A percentile compares a stretch with the other conserved stretches of the same genome.
Evolutionary conservation across 495 filamentous ascomycete species (phyloP).

Genomic region (Friedmanniomyces endolithicus): DNA sequence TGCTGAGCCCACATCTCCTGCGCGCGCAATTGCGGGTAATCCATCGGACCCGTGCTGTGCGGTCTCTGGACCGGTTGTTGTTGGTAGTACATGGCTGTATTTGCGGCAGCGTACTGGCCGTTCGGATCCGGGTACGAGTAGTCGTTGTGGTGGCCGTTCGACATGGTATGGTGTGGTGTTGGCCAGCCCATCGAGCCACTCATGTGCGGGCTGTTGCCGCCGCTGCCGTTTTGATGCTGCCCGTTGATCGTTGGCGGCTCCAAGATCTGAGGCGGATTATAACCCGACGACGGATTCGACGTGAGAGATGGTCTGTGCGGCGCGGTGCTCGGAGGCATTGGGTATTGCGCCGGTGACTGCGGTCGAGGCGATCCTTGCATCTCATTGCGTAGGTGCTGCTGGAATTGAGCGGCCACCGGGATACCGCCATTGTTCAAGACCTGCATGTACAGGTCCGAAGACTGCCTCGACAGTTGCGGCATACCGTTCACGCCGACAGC

Average conservation of each 20-base stretch:
- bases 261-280: conserved; percentile 71
- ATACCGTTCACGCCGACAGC: conserved; percentile 61
- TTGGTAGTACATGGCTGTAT: conserved; percentile 28
- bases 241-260: conserved; percentile 54
- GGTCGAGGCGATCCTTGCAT: conserved; percentile 62
- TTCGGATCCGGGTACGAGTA: conserved; percentile 33
- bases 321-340: conserved; percentile 44
- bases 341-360: conserved; percentile 30
- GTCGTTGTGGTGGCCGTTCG: conserved; percentile 21
- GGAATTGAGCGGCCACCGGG: conserved; percentile 35
- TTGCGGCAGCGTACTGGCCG: conserved; percentile 12
- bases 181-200: conserved; percentile 29
- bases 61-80: conserved; percentile 28
- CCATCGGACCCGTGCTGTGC: conserved; percentile 32
- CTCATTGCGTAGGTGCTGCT: conserved; percentile 70
- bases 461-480: conserved; percentile 55
- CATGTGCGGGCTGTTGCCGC: conserved; percentile 33
- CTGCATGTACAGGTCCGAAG: conserved; percentile 54
- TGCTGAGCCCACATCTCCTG: conserved; percentile 26
- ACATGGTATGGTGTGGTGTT: conserved; percentile 27
- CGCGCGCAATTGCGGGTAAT: conserved; percentile 27
- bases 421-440: conserved; percentile 34
- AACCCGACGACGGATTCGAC: conserved; percentile 62
- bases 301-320: conserved; percentile 54
- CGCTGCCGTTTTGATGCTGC: conserved; percentile 26